These are phyloP conservation scores for Microdochium trichocladiopsis DNA, from an alignment of 2,329 filamentous ascomycete genomes.

Conservation along the genomic window DNA sequence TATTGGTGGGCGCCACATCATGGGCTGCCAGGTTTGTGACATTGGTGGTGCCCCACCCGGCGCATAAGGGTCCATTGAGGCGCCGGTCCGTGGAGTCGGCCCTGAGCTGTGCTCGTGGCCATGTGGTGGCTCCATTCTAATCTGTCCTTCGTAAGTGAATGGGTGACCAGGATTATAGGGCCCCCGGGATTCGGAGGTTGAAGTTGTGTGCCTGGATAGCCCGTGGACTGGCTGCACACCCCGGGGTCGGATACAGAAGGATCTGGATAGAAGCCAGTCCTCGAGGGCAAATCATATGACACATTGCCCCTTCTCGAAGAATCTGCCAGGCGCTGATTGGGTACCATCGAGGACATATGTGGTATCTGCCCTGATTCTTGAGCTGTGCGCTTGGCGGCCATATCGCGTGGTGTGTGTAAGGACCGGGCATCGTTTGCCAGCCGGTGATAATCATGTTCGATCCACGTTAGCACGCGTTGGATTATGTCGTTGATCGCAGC, in stretches of 20 bases:
- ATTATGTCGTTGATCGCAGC: slow-evolving; percentile 35
- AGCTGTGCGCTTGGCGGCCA: not conserved
- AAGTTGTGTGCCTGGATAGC: not conserved
- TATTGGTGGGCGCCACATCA: not conserved
- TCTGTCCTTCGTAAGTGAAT: not conserved
- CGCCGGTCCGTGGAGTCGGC: not conserved
- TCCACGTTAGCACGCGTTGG: slow-evolving; percentile 43
- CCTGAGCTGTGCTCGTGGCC: not conserved
- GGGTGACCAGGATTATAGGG: not conserved
- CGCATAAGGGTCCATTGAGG: not conserved
- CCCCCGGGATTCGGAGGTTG: not conserved
- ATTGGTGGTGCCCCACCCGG: not conserved
- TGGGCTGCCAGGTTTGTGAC: not conserved
- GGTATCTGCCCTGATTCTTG: not conserved
- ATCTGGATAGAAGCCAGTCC: not conserved
- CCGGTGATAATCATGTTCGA: slow-evolving; percentile 38
- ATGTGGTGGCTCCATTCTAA: not conserved
- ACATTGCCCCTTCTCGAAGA: not conserved
- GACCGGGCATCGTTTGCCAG: not conserved
- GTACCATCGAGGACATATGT: not conserved
- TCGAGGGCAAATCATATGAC: not conserved
- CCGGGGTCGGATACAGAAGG: not conserved
- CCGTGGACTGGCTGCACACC: not conserved
- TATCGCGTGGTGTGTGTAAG: not conserved
- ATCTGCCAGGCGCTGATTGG: not conserved